Conservation (phyloP, 1,284 basidiomycete genomes). For the Athelia psychrophila region DNA sequence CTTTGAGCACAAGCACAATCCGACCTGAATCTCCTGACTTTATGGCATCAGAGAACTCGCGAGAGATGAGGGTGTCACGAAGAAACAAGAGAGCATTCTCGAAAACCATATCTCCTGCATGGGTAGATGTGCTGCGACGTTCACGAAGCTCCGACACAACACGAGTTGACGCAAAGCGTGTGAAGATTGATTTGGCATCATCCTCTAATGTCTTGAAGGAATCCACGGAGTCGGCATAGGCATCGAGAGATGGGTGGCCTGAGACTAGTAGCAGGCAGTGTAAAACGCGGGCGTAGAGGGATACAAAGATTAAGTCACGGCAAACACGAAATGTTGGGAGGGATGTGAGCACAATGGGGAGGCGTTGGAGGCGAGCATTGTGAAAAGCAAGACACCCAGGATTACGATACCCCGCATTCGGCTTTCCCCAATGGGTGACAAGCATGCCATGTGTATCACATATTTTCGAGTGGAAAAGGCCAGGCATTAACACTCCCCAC, state of each 20-base stretch:
- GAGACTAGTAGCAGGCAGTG: constrained; percentile 31
- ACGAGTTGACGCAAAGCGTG: constrained; percentile 12
- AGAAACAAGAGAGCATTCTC: constrained; percentile 33
- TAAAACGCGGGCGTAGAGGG: constrained; percentile 30
- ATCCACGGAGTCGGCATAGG: constrained; percentile 13
- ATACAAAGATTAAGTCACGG: constrained; percentile 33
- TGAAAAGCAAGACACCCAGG: constrained; percentile 30
- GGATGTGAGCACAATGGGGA: constrained; percentile 28
- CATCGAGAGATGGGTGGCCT: constrained; percentile 13
- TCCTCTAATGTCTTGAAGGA: constrained; percentile 17
- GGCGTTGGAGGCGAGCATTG: constrained; percentile 27
- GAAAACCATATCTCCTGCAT: constrained; percentile 31
- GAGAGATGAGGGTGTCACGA: constrained; percentile 29
- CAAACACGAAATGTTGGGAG: constrained; percentile 29
- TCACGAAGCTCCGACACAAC: constrained; percentile 12
- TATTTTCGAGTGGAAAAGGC: constrained; percentile 38
- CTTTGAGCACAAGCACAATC: constrained; percentile 30
- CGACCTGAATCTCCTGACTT: constrained; percentile 33
- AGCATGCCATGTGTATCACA: constrained; percentile 28
- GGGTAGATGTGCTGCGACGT: neutral
- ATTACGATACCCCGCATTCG: constrained; percentile 21
- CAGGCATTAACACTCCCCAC: constrained; percentile 26
- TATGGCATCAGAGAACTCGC: constrained; percentile 32
- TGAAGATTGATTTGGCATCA: constrained; percentile 17
- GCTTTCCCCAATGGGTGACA: constrained; percentile 27